These are phyloP conservation scores for Pseudogymnoascus sp. DNA, from an alignment of 2,329 filamentous ascomycete genomes.

Conservation along the genomic window DNA sequence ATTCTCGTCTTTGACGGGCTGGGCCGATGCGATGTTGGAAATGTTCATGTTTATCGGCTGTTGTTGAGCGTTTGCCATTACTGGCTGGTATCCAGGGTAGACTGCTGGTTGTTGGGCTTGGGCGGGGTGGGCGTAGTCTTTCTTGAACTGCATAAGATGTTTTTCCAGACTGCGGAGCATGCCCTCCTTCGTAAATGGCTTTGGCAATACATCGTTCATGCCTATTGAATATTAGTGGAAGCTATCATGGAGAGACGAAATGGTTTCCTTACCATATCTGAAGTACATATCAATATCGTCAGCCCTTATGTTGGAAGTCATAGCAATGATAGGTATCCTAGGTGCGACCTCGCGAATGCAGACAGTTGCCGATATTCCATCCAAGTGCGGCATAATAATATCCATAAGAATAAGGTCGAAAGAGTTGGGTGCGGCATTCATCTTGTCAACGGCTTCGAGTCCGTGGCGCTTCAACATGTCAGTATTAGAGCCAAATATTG, in stretches of 20 bases:
- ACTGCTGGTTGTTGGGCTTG: constrained; percentile 18
- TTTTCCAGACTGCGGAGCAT: constrained; percentile 82
- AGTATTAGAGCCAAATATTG: constrained; percentile 15
- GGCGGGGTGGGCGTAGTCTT: constrained; percentile 35
- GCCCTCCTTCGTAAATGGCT: constrained; percentile 87
- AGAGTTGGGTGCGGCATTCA: constrained; percentile 43
- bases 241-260: constrained; percentile 9
- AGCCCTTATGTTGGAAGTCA: constrained; percentile 96
- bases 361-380: constrained; percentile 89
- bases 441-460: constrained; percentile 82
- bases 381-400: constrained; percentile 94
- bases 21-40: constrained; percentile 22
- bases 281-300: constrained; percentile 98
- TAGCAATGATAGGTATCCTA: constrained; percentile 83
- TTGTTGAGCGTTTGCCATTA: constrained; percentile 17
- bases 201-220: constrained; percentile 95
- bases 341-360: constrained; percentile 82
- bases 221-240: constrained; percentile 43
- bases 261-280: constrained; percentile 66
- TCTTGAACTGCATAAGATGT: constrained; percentile 76
- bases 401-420: constrained; percentile 76
- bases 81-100: constrained; percentile 18
- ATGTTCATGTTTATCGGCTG: constrained; percentile 24
- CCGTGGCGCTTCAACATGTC: constrained; percentile 60
- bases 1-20: constrained; percentile 27